A percentile compares a stretch with the other conserved stretches of the same genome.
These are phyloP conservation scores for Solanum appendiculatum DNA, from an alignment of 257 asterid genomes.

Conservation along the genomic window DNA sequence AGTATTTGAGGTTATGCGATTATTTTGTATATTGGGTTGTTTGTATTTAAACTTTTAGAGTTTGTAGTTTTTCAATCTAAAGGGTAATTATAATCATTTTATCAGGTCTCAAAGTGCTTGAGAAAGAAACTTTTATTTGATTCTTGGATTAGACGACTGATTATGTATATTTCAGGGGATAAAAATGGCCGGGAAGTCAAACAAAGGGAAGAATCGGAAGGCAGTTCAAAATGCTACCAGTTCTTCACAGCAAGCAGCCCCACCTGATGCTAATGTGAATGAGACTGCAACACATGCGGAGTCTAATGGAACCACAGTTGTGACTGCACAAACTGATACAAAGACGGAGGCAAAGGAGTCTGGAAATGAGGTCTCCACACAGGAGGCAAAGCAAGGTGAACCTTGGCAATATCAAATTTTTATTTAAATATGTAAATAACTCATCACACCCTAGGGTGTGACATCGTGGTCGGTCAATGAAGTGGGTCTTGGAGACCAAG, in stretches of 20 bases:
- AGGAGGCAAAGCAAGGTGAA: conserved; percentile 49
- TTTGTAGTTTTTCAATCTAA: not conserved
- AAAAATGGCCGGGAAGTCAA: conserved; percentile 85
- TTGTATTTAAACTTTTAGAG: not conserved
- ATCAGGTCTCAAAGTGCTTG: not conserved
- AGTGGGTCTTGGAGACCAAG: not conserved
- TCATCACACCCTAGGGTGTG: not conserved
- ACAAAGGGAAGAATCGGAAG: conserved; percentile 65
- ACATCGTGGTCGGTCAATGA: not conserved
- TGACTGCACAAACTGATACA: conserved; percentile 15
- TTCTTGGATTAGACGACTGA: not conserved
- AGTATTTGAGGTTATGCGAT: not conserved
- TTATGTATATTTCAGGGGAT: conserved; percentile 13
- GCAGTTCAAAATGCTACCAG: conserved; percentile 35
- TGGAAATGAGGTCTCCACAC: conserved; percentile 23
- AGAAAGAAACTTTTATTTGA: not conserved
- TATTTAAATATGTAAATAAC: not conserved
- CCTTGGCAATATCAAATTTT: not conserved
- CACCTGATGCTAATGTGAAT: conserved; percentile 35
- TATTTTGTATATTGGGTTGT: not conserved
- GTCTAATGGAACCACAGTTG: conserved; percentile 40
- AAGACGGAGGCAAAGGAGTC: conserved; percentile 34
- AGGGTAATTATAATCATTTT: not conserved
- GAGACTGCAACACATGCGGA: conserved; percentile 22
- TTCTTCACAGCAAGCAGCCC: conserved; percentile 15